phyloP scores from a whole-genome alignment of 176 grass and related monocot genomes.

The maize (Zea mays) region DNA sequence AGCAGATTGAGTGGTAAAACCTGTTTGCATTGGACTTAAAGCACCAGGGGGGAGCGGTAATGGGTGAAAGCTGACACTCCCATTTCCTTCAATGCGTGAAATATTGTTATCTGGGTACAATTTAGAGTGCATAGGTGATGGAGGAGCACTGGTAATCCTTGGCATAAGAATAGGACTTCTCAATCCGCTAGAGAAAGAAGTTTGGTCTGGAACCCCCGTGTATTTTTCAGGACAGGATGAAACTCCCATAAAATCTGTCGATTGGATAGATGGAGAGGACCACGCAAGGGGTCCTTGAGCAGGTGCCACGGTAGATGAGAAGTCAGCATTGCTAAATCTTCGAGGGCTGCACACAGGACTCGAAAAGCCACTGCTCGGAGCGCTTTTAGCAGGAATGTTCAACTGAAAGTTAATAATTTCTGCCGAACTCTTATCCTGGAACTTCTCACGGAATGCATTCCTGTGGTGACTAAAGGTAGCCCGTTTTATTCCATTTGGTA shows the following conservation, averaged over 20 bases:
- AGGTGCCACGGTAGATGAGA: constrained; percentile 28
- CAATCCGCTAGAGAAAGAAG: constrained; percentile 45
- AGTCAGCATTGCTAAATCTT: constrained; percentile 65
- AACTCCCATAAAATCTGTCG: constrained; percentile 46
- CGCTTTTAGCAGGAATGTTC: constrained; percentile 82
- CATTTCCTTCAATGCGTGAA: constrained; percentile 47
- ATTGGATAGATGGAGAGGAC: constrained; percentile 52
- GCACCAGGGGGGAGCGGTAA: constrained; percentile 78
- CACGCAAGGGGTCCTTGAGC: constrained; percentile 49
- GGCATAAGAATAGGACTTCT: constrained; percentile 50
- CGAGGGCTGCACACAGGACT: constrained; percentile 70
- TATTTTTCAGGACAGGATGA: constrained; percentile 62
- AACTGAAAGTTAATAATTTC: constrained; percentile 57
- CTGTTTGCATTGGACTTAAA: constrained; percentile 46
- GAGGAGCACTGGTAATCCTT: constrained; percentile 75
- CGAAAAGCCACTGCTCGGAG: constrained; percentile 73
- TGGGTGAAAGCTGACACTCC: constrained; percentile 55
- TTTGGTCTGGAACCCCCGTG: constrained; percentile 52
- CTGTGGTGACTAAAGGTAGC: constrained; percentile 40
- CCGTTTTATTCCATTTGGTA: constrained; percentile 37
- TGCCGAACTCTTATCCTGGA: constrained; percentile 57
- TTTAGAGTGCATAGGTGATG: constrained; percentile 71
- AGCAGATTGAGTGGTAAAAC: constrained; percentile 45
- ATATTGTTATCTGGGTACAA: constrained; percentile 47
- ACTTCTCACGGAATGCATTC: constrained; percentile 47